Percentiles rank a stretch among this genome's conserved stretches.
These are phyloP conservation scores for Rhodosporidiobolus odoratus DNA, from an alignment of 768 basidiomycete species.

Conservation along the genomic window DNA sequence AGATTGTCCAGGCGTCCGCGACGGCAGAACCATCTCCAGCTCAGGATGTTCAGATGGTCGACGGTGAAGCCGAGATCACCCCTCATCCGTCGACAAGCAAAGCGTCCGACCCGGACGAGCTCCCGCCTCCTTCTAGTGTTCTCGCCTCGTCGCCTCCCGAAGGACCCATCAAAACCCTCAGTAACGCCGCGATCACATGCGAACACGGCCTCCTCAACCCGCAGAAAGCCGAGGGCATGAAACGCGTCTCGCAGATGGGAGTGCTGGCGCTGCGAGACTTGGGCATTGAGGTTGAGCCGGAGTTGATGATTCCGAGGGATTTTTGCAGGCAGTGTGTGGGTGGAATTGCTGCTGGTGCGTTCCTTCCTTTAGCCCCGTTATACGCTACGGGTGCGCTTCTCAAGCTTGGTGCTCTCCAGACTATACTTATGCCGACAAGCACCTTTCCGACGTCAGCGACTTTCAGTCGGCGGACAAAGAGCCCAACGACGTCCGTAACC, in stretches of 20 bases:
- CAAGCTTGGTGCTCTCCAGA: neutral
- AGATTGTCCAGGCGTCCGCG: neutral
- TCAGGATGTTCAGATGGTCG: constrained; percentile 1
- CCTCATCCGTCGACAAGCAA: neutral
- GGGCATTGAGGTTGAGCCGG: constrained; percentile 54
- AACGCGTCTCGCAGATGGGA: constrained; percentile 59
- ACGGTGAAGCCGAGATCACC: too few species aligned
- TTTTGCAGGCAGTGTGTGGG: constrained; percentile 63
- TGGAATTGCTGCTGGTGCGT: constrained; percentile 32
- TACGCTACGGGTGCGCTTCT: neutral
- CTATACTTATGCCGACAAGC: neutral
- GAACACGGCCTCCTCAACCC: constrained; percentile 62
- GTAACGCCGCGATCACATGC: constrained; percentile 57
- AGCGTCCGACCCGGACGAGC: neutral
- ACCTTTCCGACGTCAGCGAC: neutral
- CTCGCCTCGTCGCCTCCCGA: constrained; percentile 36
- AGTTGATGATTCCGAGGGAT: constrained; percentile 51
- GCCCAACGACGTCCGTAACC: constrained; percentile 48
- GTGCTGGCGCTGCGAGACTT: constrained; percentile 48
- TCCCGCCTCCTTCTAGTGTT: constrained; percentile 42
- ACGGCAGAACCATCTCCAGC: neutral
- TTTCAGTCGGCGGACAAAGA: constrained; percentile 41
- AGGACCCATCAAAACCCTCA: constrained; percentile 13
- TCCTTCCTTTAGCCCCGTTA: too few species aligned
- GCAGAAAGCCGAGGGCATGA: constrained; percentile 59